Conservation (phyloP, 768 basidiomycete species). For the Naganishia vishniacii region DNA sequence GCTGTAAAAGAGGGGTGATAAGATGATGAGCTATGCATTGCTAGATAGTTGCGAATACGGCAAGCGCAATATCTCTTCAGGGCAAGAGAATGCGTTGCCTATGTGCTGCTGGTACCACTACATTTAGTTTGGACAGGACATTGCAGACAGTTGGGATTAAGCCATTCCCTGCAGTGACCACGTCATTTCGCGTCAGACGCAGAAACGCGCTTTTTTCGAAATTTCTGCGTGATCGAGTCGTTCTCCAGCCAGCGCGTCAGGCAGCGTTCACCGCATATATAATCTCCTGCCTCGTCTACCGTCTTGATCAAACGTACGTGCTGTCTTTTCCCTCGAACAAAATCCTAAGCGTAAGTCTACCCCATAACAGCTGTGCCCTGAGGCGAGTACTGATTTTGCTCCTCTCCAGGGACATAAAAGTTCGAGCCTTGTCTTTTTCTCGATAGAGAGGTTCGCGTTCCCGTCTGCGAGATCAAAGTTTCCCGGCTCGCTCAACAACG, state of each 20-base stretch:
- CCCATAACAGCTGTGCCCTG: background rate
- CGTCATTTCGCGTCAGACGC: background rate
- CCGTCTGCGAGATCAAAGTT: constrained; percentile 45
- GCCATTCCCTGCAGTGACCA: background rate
- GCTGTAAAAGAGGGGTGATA: background rate
- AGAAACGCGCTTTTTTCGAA: background rate
- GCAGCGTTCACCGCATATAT: constrained; percentile 1
- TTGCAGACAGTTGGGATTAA: too few relatives aligned
- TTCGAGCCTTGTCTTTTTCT: constrained; percentile 46
- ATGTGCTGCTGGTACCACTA: too few relatives aligned
- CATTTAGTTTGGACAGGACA: too few relatives aligned
- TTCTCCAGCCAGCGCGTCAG: background rate
- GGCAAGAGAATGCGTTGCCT: too few relatives aligned
- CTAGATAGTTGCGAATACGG: too few relatives aligned
- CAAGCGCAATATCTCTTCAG: too few relatives aligned
- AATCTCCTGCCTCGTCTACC: background rate
- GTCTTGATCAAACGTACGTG: background rate
- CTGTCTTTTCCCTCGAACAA: constrained; percentile 34
- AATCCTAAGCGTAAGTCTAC: constrained; percentile 29
- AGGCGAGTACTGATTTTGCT: background rate
- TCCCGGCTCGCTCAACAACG: constrained; percentile 16
- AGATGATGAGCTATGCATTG: background rate
- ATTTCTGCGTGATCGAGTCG: constrained; percentile 11
- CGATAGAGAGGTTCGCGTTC: constrained; percentile 48
- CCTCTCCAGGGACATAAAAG: constrained; percentile 45